A percentile compares a stretch with the other conserved stretches of the same genome.
Evolutionary conservation across 164 flowering plant genomes (phyloP).

Genomic region (Chimonanthus salicifolius): DNA sequence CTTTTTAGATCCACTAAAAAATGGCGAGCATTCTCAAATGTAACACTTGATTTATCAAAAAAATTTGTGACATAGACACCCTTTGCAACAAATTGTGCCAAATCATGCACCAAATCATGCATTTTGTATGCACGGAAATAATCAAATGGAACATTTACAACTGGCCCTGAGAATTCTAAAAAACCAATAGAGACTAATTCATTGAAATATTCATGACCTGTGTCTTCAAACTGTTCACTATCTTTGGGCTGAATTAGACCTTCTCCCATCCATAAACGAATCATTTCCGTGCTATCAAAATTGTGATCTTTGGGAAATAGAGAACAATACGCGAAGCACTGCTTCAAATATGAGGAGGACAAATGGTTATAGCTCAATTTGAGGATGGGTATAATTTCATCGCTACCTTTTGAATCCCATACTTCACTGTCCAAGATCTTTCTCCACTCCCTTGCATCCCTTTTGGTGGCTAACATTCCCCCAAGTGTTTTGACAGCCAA

Average conservation of each 20-base stretch:
- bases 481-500: conserved; percentile 5
- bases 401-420: background rate
- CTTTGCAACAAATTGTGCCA: background rate
- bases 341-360: background rate
- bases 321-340: conserved; percentile 7
- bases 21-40: conserved; percentile 1
- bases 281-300: background rate
- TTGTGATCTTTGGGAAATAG: conserved; percentile 4
- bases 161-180: background rate
- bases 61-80: background rate
- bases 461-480: background rate
- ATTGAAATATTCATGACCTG: background rate
- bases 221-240: background rate
- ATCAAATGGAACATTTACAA: background rate
- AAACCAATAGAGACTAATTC: background rate
- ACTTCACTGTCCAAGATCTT: background rate
- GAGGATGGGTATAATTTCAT: background rate
- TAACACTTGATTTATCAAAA: background rate
- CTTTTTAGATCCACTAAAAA: background rate
- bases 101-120: conserved; percentile 10
- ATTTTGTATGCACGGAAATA: conserved; percentile 1
- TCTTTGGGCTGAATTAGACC: background rate
- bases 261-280: conserved; percentile 5
- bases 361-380: conserved; percentile 9
- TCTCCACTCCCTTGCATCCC: background rate